phyloP scores from a whole-genome alignment of 1,139 yeast genomes.

The Hanseniaspora sp. region DNA sequence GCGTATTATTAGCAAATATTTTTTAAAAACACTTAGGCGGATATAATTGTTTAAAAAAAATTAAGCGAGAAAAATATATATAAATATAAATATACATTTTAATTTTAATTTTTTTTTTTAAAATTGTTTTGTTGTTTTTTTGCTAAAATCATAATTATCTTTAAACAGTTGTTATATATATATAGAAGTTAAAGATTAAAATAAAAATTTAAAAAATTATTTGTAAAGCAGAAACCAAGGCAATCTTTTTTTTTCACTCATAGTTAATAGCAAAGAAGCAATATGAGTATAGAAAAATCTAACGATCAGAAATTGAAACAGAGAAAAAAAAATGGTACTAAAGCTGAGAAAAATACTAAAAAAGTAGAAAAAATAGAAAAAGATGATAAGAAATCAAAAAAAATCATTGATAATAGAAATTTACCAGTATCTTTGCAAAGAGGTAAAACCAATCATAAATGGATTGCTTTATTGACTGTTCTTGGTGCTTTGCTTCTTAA shows the following conservation, averaged over 20 bases:
- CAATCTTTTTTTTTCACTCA: background rate
- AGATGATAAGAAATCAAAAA: background rate
- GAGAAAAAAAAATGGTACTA: background rate
- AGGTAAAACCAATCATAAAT: conserved; percentile 13
- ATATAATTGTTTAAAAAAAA: no score
- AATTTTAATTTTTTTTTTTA: no score
- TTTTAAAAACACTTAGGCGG: no score
- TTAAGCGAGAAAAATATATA: no score
- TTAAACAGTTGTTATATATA: no score
- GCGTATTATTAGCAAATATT: no score
- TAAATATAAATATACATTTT: no score
- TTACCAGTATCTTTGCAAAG: conserved; percentile 11
- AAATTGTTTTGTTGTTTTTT: no score
- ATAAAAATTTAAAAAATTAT: no score
- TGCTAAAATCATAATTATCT: no score
- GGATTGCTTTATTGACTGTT: conserved; percentile 9
- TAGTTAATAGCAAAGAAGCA: background rate
- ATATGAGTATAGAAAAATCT: background rate
- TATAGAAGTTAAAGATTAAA: no score
- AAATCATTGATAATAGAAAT: background rate
- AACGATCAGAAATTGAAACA: background rate
- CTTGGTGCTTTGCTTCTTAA: conserved; percentile 8
- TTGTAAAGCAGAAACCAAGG: no score
- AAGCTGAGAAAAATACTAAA: background rate
- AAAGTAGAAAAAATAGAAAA: background rate